Base-by-base conservation (phyloP, 306 rosid species). In the Arachis hypogaea region DNA sequence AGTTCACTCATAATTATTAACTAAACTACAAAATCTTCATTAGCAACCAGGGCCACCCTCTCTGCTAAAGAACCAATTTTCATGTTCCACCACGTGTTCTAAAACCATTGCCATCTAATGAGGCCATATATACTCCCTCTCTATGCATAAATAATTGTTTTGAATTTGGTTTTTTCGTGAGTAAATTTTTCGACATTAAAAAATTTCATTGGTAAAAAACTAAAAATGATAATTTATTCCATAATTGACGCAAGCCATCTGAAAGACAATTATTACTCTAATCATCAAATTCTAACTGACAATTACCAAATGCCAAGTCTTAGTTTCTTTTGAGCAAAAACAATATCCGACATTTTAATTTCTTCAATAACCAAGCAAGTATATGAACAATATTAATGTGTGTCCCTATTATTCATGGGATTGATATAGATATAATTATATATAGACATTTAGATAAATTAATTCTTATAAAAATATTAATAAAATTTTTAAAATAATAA, bases 71-170 rank as follows among this genome's bases (percentile, higher is more conserved):
- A 33, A 33, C 38, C 4, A 33, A 33, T 41, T 59, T 38, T 67
- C 59, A 55, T 59, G 29, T 76, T 63, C 56, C 54, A 72, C 74
- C 82, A 75, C 81, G 82, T 79, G 72, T 66, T 75, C 12, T 22
- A 52, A 62, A 71, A 12, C 59, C 55, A n/a, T 7, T 59, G 72
- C 52, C 0, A 60, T 45, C 44, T 42, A 71, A 63, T 55, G 52
- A 41, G 69, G 63, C 66, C 74, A 64, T 18, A 18, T 18, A 18
- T 66, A 60, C 47, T 11, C 79, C 80, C 60, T 66, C 47, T 11
- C 79, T 78, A 65, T 66, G 80, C 78, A 68, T 49, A 62, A 61
- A 30, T 22, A 22, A 22, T 22, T 22, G 28, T 22, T 22, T 22
- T 22, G 28, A 22, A 22, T 22, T 22, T 22, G 28, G 28, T 22